phyloP scores from a whole-genome alignment of 148 eudicot species.

The Polygonum maritimum region DNA sequence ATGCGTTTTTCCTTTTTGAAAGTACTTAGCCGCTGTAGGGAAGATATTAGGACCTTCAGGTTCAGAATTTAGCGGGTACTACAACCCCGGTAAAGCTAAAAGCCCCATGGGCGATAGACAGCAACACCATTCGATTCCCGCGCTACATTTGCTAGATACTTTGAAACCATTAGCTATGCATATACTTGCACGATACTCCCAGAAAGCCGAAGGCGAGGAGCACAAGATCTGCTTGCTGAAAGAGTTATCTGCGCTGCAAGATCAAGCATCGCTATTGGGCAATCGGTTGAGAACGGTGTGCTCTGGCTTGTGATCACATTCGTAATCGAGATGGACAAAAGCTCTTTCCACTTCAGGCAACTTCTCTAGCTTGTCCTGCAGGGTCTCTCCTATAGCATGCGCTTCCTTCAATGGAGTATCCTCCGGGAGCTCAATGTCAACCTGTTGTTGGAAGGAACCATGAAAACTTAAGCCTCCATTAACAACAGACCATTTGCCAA shows the following conservation, averaged over 20 bases:
- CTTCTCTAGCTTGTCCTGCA: constrained; percentile 77
- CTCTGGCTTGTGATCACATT: constrained; percentile 92
- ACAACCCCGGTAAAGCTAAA: not conserved
- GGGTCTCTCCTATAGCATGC: constrained; percentile 70
- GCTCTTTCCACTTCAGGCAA: constrained; percentile 92
- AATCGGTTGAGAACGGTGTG: constrained; percentile 70
- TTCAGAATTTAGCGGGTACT: not conserved
- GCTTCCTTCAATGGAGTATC: constrained; percentile 79
- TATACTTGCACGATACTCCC: not conserved
- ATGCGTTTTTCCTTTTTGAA: not conserved
- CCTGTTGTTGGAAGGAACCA: constrained; percentile 28
- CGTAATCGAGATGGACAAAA: constrained; percentile 87
- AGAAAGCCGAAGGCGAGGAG: not conserved
- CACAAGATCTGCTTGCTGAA: not conserved
- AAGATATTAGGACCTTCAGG: not conserved
- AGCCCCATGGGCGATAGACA: not conserved
- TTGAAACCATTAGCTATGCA: not conserved
- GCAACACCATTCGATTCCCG: not conserved
- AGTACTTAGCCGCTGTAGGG: not conserved
- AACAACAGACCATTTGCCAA: not conserved
- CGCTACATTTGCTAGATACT: not conserved
- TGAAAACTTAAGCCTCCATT: not conserved
- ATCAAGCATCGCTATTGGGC: constrained; percentile 65
- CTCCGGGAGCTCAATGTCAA: constrained; percentile 88
- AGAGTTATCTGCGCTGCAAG: not conserved